Evolutionary conservation across 768 basidiomycete genomes (phyloP), one percentile per base, ranked within the genome.

Genomic region (Leccinum barrowsii): DNA sequence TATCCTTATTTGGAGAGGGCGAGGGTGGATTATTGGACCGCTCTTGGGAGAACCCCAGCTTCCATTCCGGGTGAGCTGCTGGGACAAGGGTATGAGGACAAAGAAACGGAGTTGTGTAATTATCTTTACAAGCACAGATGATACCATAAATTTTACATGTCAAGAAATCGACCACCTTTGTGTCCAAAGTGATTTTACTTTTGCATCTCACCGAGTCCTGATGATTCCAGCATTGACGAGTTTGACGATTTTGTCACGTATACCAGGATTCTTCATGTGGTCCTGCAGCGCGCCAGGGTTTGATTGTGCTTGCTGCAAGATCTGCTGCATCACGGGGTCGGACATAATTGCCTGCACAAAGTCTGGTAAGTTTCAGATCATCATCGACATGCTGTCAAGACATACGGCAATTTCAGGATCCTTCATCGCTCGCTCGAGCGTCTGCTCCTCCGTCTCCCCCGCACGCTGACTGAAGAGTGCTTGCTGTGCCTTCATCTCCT

Each of bases 331-430:
- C 63, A 96, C 78, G 8, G 94, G 92, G 71, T 94, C 94, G 65
- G 73, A 78, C 91, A 95, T 93, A 68, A 94, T 94, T 56, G 75
- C 72, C 89, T 94, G 68, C 22, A 59, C 15, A 46, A 55, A 34
- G 42, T n/a, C 17, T 40, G 37, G 19, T 71, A 6, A 63, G 56
- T 28, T 34, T 56, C 15, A 7, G 28, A 22, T 42, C 49, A 55
- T 46, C 26, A 22, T 15, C 22, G 40, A 48, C 28, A 22, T 13
- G 28, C 6, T 50, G 22, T 57, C 35, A 52, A 5, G 12, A 81
- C 90, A 65, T 77, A 92, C 90, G 63, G 89, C 91, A 54, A 98
- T 82, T 75, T 97, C 97, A 12, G 97, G 97, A 78, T 99, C 97
- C 55, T 93, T 83, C 95, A 98, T 97, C 7, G 96, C 97, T 52